Evolutionary conservation across 2,329 filamentous ascomycete genomes (phyloP).

Genomic region (Trichophyton benhamiae): DNA sequence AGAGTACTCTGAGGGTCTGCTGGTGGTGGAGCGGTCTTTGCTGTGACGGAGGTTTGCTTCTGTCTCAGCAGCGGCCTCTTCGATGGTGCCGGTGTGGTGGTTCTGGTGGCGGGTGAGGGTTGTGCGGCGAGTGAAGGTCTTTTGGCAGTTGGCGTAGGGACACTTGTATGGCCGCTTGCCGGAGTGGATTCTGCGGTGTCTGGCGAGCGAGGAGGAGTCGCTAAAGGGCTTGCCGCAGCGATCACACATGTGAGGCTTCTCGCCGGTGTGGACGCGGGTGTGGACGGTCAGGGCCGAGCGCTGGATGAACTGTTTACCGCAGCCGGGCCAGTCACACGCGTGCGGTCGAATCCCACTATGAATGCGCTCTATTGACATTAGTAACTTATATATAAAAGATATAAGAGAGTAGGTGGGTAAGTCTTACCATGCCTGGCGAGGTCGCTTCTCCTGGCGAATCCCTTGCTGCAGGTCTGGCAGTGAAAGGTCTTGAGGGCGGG

Average conservation of each 20-base stretch:
- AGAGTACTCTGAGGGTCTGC: slow-evolving; percentile 31
- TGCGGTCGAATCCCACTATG: slow-evolving; percentile 86
- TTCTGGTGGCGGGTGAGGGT: slow-evolving; percentile 93
- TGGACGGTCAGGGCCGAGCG: slow-evolving; percentile 91
- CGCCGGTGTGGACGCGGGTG: slow-evolving; percentile 87
- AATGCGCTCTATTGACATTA: slow-evolving; percentile 60
- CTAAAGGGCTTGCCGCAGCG: slow-evolving; percentile 96
- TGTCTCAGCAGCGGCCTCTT: slow-evolving; percentile 81
- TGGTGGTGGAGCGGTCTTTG: slow-evolving; percentile 25
- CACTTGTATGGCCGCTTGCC: slow-evolving; percentile 96
- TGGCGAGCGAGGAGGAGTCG: slow-evolving; percentile 84
- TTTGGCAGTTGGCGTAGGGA: slow-evolving; percentile 92
- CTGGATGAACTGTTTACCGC: slow-evolving; percentile 95
- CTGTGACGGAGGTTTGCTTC: slow-evolving; percentile 64
- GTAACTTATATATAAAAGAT: not conserved
- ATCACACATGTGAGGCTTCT: slow-evolving; percentile 97
- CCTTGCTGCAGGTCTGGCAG: slow-evolving; percentile 80
- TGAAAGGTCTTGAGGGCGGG: slow-evolving; percentile 63
- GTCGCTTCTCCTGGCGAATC: slow-evolving; percentile 86
- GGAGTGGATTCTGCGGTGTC: slow-evolving; percentile 88
- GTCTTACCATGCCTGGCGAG: slow-evolving; percentile 79
- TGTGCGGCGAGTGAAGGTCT: slow-evolving; percentile 92
- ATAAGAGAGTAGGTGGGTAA: slow-evolving; percentile 9
- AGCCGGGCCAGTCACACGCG: slow-evolving; percentile 76
- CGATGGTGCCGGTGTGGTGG: slow-evolving; percentile 86